A percentile compares a stretch with the other conserved stretches of the same genome.
Conservation (phyloP, 345 rosid species). For the Rhodamnia argentea region DNA sequence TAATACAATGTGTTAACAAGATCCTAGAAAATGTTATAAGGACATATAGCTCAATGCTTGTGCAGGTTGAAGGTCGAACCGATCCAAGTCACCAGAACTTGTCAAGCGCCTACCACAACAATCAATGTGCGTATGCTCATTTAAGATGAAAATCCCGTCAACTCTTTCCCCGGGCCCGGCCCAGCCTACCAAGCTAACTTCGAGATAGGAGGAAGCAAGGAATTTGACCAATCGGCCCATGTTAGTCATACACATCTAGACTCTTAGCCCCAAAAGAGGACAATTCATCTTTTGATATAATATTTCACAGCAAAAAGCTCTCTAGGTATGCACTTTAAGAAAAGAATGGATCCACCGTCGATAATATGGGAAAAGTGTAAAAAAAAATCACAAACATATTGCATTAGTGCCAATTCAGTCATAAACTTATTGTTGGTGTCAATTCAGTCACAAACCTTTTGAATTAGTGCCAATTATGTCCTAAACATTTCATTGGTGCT, state of each 20-base stretch:
- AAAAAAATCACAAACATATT: no score
- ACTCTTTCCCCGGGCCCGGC: background rate
- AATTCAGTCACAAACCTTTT: no score
- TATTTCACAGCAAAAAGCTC: background rate
- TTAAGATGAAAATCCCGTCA: background rate
- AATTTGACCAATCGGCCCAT: background rate
- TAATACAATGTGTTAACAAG: background rate
- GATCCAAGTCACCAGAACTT: background rate
- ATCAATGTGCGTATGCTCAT: background rate
- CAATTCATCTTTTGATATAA: background rate
- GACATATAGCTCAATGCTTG: background rate
- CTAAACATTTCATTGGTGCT: no score
- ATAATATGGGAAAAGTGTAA: no score
- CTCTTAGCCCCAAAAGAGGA: background rate
- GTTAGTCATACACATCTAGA: background rate
- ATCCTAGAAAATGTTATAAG: background rate
- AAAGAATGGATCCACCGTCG: background rate
- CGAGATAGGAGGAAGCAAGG: background rate
- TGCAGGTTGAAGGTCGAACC: background rate
- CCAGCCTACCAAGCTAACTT: background rate
- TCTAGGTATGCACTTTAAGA: background rate
- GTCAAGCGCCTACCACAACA: background rate
- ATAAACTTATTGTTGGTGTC: no score
- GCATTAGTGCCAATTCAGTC: no score
- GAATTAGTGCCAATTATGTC: no score